Conservation (phyloP, 2,329 filamentous ascomycete genomes). For the Pseudogymnoascus sp. region DNA sequence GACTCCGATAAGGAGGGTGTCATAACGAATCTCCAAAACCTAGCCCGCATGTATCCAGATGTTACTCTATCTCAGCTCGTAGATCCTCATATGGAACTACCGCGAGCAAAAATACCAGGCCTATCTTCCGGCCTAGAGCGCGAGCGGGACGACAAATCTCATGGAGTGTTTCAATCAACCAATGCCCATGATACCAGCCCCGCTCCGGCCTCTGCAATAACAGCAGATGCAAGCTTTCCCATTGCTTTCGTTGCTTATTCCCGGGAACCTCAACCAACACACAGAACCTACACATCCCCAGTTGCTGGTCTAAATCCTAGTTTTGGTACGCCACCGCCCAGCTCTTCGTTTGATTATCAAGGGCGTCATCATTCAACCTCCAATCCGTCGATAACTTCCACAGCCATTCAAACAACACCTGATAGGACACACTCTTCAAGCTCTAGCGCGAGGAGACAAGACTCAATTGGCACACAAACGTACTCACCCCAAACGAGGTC, state of each 20-base stretch:
- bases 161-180: not conserved
- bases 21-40: not conserved
- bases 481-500: not conserved
- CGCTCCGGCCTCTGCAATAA: not conserved
- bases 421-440: not conserved
- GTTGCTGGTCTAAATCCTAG: not conserved
- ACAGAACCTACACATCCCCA: not conserved
- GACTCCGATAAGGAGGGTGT: not conserved
- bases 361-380: not conserved
- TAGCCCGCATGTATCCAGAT: not conserved
- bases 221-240: not conserved
- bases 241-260: constrained; percentile 1
- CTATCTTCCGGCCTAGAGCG: not conserved
- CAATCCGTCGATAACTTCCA: not conserved
- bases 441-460: not conserved
- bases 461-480: not conserved
- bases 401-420: not conserved
- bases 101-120: not conserved
- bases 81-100: not conserved
- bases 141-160: not conserved
- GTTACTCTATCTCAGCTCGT: not conserved
- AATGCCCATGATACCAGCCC: not conserved
- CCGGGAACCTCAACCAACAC: not conserved
- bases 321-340: not conserved
- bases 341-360: not conserved